phyloP scores from a whole-genome alignment of 768 basidiomycete genomes.

The Suillus weaverae region DNA sequence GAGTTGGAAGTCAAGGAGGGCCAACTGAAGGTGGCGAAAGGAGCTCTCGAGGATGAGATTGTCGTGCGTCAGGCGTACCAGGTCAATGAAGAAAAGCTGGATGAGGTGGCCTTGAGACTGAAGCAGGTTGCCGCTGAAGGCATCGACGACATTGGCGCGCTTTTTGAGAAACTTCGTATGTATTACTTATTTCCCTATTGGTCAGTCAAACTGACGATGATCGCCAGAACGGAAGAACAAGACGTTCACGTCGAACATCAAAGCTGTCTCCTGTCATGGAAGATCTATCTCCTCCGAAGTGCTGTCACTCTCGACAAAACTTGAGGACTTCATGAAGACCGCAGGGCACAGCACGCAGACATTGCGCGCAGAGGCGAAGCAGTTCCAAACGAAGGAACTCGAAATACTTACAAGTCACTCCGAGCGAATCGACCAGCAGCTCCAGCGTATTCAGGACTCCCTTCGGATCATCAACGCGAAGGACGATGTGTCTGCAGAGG shows the following conservation, averaged over 20 bases:
- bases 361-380: constrained; percentile 56
- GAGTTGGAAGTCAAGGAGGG: constrained; percentile 53
- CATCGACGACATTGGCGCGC: constrained; percentile 62
- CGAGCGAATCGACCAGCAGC: constrained; percentile 55
- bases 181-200: constrained; percentile 1
- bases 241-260: constrained; percentile 63
- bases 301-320: constrained; percentile 51
- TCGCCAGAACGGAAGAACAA: constrained; percentile 69
- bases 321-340: constrained; percentile 62
- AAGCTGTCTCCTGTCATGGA: constrained; percentile 62
- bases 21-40: constrained; percentile 59
- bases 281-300: constrained; percentile 56
- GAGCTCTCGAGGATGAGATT: constrained; percentile 75
- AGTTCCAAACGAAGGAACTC: constrained; percentile 56
- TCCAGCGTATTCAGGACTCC: constrained; percentile 52
- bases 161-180: constrained; percentile 86
- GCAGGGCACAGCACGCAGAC: constrained; percentile 53
- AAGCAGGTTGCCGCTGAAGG: constrained; percentile 68
- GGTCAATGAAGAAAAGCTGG: constrained; percentile 66
- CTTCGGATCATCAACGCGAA: constrained; percentile 56
- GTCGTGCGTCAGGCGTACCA: constrained; percentile 78
- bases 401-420: constrained; percentile 52
- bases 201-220: constrained; percentile 12
- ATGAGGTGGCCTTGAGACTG: constrained; percentile 70
- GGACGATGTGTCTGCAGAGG: constrained; percentile 54